Conservation (phyloP, 129 eudicot species). For the Lactuca sativa region DNA sequence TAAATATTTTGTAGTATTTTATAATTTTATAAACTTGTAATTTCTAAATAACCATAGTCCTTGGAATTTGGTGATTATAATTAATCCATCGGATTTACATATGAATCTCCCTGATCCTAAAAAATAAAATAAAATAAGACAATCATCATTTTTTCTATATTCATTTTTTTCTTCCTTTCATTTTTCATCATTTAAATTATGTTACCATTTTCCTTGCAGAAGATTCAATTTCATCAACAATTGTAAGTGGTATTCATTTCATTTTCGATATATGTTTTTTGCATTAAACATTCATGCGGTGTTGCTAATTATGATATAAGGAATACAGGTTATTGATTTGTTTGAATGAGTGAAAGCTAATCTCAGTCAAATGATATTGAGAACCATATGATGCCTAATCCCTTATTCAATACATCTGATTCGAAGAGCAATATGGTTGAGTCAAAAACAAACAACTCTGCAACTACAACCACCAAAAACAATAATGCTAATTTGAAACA, state of each 20-base stretch:
- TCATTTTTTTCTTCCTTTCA: neutral
- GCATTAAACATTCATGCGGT: neutral
- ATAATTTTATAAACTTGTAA: too few relatives aligned
- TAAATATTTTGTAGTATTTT: too few relatives aligned
- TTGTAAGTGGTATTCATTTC: conserved; percentile 2
- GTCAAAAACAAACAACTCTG: conserved; percentile 21
- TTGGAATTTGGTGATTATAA: too few relatives aligned
- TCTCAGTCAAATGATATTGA: conserved; percentile 8
- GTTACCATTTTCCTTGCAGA: conserved; percentile 1
- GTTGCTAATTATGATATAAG: neutral
- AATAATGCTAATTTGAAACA: conserved; percentile 25
- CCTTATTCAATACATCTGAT: conserved; percentile 9
- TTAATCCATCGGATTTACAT: too few relatives aligned
- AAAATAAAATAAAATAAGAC: neutral
- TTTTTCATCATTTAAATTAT: conserved; percentile 4
- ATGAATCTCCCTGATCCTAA: too few relatives aligned
- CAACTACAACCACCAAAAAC: neutral
- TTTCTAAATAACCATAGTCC: too few relatives aligned
- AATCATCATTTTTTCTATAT: conserved; percentile 11
- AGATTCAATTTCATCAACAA: conserved; percentile 14
- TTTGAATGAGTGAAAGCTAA: conserved; percentile 1
- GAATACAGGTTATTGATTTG: conserved; percentile 19
- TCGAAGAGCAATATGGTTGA: conserved; percentile 23
- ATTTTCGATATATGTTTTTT: neutral
- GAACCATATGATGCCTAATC: conserved; percentile 26